Percentiles rank a stretch among this genome's conserved stretches.
These are phyloP conservation scores for Vitis rotundifolia DNA, from an alignment of 164 flowering plant genomes.

Conservation along the genomic window DNA sequence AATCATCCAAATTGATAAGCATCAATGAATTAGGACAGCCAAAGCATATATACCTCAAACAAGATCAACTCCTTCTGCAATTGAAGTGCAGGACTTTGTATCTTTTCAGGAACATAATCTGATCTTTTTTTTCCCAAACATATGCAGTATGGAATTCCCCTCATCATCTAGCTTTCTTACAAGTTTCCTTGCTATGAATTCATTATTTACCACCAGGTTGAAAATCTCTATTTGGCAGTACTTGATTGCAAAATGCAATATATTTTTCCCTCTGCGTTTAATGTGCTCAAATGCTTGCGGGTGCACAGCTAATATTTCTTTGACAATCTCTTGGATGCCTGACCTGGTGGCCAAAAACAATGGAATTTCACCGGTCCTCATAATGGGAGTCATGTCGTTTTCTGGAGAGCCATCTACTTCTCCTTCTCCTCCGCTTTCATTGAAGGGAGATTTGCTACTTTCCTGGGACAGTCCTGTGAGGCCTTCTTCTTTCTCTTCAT, in stretches of 20 bases:
- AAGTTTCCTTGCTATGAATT: not conserved
- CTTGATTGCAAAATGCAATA: constrained; percentile 16
- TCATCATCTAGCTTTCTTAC: not conserved
- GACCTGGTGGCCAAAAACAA: constrained; percentile 11
- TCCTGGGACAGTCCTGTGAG: not conserved
- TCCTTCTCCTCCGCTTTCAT: not conserved
- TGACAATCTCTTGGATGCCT: constrained; percentile 16
- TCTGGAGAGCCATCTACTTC: not conserved
- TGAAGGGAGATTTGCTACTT: not conserved
- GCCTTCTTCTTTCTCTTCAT: not conserved
- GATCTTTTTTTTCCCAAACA: not conserved
- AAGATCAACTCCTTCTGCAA: constrained; percentile 13
- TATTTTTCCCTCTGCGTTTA: not conserved
- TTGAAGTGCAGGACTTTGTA: not conserved
- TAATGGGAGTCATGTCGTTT: not conserved
- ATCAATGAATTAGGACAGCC: not conserved
- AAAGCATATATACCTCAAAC: constrained; percentile 4
- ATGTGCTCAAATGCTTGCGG: constrained; percentile 19
- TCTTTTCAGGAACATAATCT: not conserved
- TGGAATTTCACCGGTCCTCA: not conserved
- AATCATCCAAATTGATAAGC: not conserved
- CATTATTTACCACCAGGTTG: not conserved
- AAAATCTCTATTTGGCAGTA: constrained; percentile 8
- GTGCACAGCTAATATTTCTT: not conserved
- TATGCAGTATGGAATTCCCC: constrained; percentile 13